Evolutionary conservation across 2,329 filamentous ascomycete species (phyloP), one percentile per base, ranked within the genome.

Genomic region (Thelonectria discophora): DNA sequence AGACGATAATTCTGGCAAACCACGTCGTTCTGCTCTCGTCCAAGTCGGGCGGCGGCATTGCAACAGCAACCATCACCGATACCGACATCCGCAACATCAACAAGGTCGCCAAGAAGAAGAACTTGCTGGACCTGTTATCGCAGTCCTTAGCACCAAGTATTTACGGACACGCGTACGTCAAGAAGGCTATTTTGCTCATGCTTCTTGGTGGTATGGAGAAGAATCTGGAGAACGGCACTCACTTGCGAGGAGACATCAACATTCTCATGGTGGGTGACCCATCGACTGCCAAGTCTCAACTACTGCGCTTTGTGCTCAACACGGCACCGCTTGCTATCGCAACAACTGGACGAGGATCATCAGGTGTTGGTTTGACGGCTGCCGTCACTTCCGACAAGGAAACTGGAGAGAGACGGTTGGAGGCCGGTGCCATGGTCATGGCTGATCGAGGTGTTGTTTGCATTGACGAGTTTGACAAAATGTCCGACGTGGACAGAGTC

Each of bases 391-490:
- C 92, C 1, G 95, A 99, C 77, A 98, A 98, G 76, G 95, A 99
- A 77, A 99, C 95, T 1, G 95, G 95, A 60, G 95, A 99, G 76
- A 88, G 95, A 68, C 88, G 95, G 68, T 85, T 99, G 1, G 95
- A 99, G 79, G 95, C 95, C 15, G 95, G 95, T 86, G 95, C 95
- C 66, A 99, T 99, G 95, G 95, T 99, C 63, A 92, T 99, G 73
- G 95, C 89, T 65, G 95, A 99, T 76, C 90, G 95, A 65, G 95
- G 95, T 69, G 94, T 99, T 11, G 95, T 99, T 34, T 99, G 95
- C 81, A 99, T 99, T 68, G 95, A 99, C 75, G 95, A 99, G 74
- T 99, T 99, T 70, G 95, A 99, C 82, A 99, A 99, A 79, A 99
- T 99, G 95, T 97, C 93, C 59, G 95, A 99, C 75, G 90, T 98